phyloP scores from a whole-genome alignment of 192 early-diverging fungal genomes.

The Umbelopsis sp. region DNA sequence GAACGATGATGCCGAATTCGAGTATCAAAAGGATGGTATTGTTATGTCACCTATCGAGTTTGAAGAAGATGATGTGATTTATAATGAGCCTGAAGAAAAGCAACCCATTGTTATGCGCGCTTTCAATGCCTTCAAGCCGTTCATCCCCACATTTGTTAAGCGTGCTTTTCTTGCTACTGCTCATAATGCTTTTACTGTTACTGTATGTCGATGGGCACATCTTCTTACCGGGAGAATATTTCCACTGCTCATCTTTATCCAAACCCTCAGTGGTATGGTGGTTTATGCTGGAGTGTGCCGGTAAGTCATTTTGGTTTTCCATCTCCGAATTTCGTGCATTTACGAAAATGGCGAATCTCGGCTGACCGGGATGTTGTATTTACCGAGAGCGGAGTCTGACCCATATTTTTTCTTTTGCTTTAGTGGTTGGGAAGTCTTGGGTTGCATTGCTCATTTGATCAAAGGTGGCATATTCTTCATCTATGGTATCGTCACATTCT shows the following conservation, averaged over 20 bases:
- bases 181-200: conserved; percentile 35
- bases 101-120: conserved; percentile 25
- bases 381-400: neutral
- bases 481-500: conserved; percentile 39
- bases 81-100: conserved; percentile 10
- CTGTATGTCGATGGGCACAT: conserved; percentile 28
- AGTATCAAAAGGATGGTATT: conserved; percentile 18
- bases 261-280: conserved; percentile 36
- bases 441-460: conserved; percentile 41
- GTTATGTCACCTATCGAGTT: conserved; percentile 20
- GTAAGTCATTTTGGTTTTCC: neutral
- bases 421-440: conserved; percentile 37
- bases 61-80: neutral
- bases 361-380: neutral
- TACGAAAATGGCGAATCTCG: neutral
- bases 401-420: neutral
- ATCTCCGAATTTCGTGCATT: neutral
- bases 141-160: conserved; percentile 31
- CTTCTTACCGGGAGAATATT: conserved; percentile 31
- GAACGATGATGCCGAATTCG: neutral
- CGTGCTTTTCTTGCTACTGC: conserved; percentile 15
- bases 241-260: conserved; percentile 34
- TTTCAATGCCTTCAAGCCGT: conserved; percentile 21
- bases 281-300: conserved; percentile 41
- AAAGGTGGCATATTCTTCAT: conserved; percentile 45